Evolutionary conservation across 139 green algal species (phyloP).

Genomic region (Tetraselmis striata): DNA sequence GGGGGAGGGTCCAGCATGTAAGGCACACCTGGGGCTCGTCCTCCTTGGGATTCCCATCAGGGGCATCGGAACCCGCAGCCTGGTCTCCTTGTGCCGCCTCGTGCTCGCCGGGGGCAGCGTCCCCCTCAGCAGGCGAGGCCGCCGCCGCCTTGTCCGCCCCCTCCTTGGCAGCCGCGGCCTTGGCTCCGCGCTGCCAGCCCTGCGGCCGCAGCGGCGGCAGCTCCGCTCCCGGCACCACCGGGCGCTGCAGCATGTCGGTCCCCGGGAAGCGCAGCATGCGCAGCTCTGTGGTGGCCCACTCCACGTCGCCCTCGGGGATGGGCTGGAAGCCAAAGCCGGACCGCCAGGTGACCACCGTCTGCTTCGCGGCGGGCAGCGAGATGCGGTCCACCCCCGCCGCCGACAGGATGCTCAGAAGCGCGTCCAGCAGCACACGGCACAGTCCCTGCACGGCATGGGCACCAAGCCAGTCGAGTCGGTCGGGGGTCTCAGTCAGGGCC

Average conservation of each 20-base stretch:
- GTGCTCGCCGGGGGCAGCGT: background rate
- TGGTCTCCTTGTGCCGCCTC: too few species aligned
- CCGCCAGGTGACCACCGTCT: conserved; percentile 45
- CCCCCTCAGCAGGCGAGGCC: background rate
- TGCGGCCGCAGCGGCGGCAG: background rate
- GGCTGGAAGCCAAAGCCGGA: conserved; percentile 46
- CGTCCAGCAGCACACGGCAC: conserved; percentile 53
- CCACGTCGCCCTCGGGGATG: conserved; percentile 39
- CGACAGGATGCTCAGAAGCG: conserved; percentile 41
- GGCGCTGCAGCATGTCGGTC: conserved; percentile 37
- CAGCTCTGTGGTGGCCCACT: conserved; percentile 49
- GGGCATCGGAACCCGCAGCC: too few species aligned
- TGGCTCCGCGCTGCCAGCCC: background rate
- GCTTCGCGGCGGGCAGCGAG: conserved; percentile 37
- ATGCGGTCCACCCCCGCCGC: conserved; percentile 21
- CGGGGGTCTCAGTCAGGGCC: too few species aligned
- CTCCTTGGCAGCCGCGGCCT: background rate
- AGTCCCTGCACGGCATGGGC: conserved; percentile 59
- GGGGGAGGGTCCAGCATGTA: too few species aligned
- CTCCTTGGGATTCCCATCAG: too few species aligned
- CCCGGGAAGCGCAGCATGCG: conserved; percentile 75
- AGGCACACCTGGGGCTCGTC: background rate
- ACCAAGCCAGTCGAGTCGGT: too few species aligned
- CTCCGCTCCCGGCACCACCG: background rate
- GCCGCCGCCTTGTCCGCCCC: background rate